Percentiles rank a stretch among this genome's conserved stretches.
phyloP scores from a whole-genome alignment of 768 basidiomycete genomes.

The Leccinum truebloodii region DNA sequence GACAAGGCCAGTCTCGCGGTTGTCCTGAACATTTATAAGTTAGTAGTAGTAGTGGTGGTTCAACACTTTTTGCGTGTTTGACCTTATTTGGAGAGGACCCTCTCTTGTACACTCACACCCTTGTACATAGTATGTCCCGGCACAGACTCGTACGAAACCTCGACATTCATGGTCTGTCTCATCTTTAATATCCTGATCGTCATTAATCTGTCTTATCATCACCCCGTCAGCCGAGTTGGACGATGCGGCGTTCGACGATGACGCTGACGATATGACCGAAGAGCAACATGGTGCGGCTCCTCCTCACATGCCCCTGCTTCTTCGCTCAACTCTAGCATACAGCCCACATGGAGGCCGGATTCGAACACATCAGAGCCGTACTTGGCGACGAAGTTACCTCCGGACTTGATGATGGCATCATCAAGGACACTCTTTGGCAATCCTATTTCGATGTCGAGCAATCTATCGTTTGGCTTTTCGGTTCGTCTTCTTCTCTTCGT shows the following conservation, averaged over 20 bases:
- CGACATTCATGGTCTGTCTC: constrained; percentile 62
- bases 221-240: constrained; percentile 74
- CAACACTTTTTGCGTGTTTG: constrained; percentile 14
- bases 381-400: constrained; percentile 67
- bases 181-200: neutral
- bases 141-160: constrained; percentile 89
- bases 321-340: constrained; percentile 17
- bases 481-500: constrained; percentile 44
- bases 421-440: constrained; percentile 85
- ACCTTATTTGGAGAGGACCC: constrained; percentile 17
- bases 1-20: constrained; percentile 46
- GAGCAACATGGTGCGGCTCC: constrained; percentile 71
- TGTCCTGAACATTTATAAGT: constrained; percentile 55
- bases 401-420: constrained; percentile 70
- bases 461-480: constrained; percentile 71
- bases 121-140: constrained; percentile 62
- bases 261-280: constrained; percentile 76
- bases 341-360: constrained; percentile 69
- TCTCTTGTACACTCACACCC: constrained; percentile 1
- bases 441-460: constrained; percentile 82
- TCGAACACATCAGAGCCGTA: constrained; percentile 66
- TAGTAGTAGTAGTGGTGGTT: neutral
- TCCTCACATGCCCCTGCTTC: neutral
- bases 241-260: constrained; percentile 77
- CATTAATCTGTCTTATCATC: neutral